phyloP scores from a whole-genome alignment of 495 filamentous ascomycete species.

The Hypoxylon lenormandii region DNA sequence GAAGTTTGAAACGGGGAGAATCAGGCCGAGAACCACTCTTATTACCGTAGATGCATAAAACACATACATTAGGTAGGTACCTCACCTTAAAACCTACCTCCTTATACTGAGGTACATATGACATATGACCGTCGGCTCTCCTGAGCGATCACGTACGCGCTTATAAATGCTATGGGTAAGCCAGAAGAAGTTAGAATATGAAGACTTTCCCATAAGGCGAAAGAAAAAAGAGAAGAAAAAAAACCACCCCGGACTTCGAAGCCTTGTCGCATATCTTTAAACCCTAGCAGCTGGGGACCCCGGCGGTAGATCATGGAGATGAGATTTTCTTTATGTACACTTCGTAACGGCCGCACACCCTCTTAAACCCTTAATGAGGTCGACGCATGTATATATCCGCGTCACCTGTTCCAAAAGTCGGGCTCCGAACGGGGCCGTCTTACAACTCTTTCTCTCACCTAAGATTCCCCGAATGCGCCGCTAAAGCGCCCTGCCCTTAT shows the following conservation, averaged over 20 bases:
- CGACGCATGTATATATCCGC: slow-evolving; percentile 4
- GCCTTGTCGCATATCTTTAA: slow-evolving; percentile 3
- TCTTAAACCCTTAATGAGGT: too few relatives aligned
- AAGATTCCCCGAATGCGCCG: slow-evolving; percentile 18
- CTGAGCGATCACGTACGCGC: slow-evolving; percentile 11
- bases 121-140: not conserved
- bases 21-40: not conserved
- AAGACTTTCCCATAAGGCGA: too few relatives aligned
- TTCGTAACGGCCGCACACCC: too few relatives aligned
- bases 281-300: slow-evolving; percentile 20
- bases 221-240: not conserved
- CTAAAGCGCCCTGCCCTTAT: not conserved
- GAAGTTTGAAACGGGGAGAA: slow-evolving; percentile 6
- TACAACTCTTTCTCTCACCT: slow-evolving; percentile 40
- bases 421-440: slow-evolving; percentile 23
- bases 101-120: too few relatives aligned
- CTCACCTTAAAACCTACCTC: too few relatives aligned
- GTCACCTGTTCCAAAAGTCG: not conserved
- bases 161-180: slow-evolving; percentile 8
- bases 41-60: too few relatives aligned
- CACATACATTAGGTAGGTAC: too few relatives aligned
- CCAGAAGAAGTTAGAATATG: too few relatives aligned
- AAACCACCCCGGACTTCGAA: not conserved
- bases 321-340: not conserved
- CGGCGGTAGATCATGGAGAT: slow-evolving; percentile 19